Conservation (phyloP, 2,329 filamentous ascomycete species). For the Arthroderma sp. region DNA sequence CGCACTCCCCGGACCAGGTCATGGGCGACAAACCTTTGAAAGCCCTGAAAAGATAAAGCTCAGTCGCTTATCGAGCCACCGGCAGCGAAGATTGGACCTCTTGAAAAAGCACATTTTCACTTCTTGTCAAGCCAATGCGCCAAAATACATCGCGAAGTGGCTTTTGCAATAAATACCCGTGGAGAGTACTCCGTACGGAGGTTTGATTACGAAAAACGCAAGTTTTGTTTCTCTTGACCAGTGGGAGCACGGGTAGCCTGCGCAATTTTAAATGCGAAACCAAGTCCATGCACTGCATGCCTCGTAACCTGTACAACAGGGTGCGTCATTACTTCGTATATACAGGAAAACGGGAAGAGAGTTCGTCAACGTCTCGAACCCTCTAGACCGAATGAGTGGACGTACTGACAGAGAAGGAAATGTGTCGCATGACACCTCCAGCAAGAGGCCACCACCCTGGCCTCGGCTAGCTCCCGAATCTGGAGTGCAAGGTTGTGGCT, state of each 20-base stretch:
- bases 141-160: not conserved
- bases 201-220: not conserved
- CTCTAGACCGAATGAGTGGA: not conserved
- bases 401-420: not conserved
- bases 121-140: not conserved
- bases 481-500: not conserved
- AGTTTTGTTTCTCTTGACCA: not conserved
- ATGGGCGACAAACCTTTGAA: not conserved
- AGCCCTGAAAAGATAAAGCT: not conserved
- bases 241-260: not conserved
- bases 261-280: not conserved
- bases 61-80: not conserved
- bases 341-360: not conserved
- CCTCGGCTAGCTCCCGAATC: not conserved
- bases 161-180: not conserved
- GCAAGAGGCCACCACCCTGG: not conserved
- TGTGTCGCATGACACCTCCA: conserved; percentile 2
- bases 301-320: not conserved
- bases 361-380: not conserved
- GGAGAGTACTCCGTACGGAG: too few species aligned
- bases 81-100: not conserved
- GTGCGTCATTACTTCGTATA: not conserved
- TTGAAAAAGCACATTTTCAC: not conserved
- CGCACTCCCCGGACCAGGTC: not conserved
- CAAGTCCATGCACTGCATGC: not conserved